Evolutionary conservation across 2,329 filamentous ascomycete genomes (phyloP), one percentile per base, ranked within the genome.

Genomic region (Apiospora kogelbergensis): DNA sequence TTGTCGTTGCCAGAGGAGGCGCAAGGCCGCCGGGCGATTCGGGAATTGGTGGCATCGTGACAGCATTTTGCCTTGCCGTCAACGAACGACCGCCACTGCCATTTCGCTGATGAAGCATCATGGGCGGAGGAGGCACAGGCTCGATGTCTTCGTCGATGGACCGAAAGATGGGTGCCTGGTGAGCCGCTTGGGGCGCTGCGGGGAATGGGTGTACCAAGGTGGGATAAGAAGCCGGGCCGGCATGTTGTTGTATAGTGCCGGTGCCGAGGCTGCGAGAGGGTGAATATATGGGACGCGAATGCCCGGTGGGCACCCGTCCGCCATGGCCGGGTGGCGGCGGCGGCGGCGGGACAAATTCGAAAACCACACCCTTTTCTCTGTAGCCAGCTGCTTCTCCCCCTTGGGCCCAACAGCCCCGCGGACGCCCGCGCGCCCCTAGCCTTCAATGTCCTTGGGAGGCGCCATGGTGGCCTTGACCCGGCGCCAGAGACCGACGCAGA

Each of bases 401-500:
- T 53, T 63, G n/a, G 33, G n/a, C 22, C 48, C 17, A 67, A 63
- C 46, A 30, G 67, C 66, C 74, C 75, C 75, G 68, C 73, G 77
- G 73, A 80, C 82, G 81, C 84, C 83, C 81, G 78, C 82, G 82
- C 78, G 79, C 80, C 83, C 77, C 84, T 83, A 86, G 48, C 76
- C 78, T 74, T 86, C 86, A 57, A 85, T 73, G 69, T 88, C 83
- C 78, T 87, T 86, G 68, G 80, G 78, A 3, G 79, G 74, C 15
- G 75, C 73, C 26, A 71, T 71, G 15, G 72, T 70, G 60, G 80
- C 76, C 80, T 87, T 88, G 76, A 85, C 82, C 74, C 87, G 85
- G 71, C 87, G 85, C 88, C 90, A 92, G 46, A 93, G 82, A 73
- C 89, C 88, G 68, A 84, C 80, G 40, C 84, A 86, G 63, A 87